Conservation (phyloP, 257 asterid species). For the Nemophila menziesii region DNA sequence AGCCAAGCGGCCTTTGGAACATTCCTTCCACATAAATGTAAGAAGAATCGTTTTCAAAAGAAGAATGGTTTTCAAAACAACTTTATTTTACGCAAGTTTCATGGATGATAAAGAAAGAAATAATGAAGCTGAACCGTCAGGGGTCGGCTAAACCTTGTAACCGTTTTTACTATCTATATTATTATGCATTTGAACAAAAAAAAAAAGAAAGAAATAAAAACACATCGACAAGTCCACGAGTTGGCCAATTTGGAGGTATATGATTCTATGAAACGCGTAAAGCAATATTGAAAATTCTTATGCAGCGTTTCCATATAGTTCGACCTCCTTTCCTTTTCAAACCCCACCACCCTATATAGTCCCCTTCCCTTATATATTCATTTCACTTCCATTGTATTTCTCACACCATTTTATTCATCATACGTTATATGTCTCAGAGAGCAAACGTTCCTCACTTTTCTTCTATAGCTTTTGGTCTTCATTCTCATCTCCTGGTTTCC, state of each 20-base stretch:
- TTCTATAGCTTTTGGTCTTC: conserved; percentile 44
- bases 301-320: not conserved
- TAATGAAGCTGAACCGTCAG: no score
- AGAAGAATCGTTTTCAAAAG: no score
- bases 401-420: not conserved
- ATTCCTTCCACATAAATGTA: no score
- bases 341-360: not conserved
- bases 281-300: not conserved
- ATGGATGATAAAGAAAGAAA: no score
- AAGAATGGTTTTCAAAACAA: no score
- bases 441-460: conserved; percentile 52
- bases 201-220: no score
- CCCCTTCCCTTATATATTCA: not conserved
- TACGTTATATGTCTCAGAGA: conserved; percentile 53
- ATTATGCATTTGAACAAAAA: no score
- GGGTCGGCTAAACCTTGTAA: no score
- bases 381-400: not conserved
- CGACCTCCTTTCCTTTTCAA: not conserved
- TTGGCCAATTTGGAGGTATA: not conserved
- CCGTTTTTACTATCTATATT: no score
- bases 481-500: conserved; percentile 77
- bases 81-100: no score
- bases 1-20: no score
- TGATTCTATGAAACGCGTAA: not conserved
- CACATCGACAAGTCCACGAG: not conserved